Base-by-base conservation (phyloP, 768 basidiomycete species). In the Paxillus ammoniavirescens region DNA sequence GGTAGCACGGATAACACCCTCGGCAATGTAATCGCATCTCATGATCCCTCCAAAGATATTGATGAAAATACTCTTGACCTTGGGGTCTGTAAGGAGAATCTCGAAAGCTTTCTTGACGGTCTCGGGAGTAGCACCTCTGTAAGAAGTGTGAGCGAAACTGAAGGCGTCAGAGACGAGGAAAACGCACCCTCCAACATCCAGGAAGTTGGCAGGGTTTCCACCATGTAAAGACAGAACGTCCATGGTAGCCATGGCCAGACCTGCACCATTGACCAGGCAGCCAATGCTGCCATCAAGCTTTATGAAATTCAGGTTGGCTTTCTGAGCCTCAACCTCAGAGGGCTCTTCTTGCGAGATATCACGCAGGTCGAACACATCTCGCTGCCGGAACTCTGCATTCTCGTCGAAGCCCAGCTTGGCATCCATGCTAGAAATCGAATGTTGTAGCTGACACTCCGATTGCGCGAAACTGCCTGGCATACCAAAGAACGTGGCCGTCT, bases 341-440 rank as follows among this genome's bases (percentile, higher is more conserved):
- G 94, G 83, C 65, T 98, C 94, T 72, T 99, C 97, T 72, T 99
- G 97, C 1, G 92, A 83, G 52, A 89, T 81, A 67, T 99, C 97
- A 50, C 97, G 86, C 50, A 99, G 80, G 50, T 74, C 79, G 68
- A 96, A 97, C 56, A 98, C 70, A 61, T 96, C 93, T 65, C 84
- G 73, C 68, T 99, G 97, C 56, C 97, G 89, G 83, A 99, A 99
- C 67, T 94, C 93, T 36, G 97, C 97, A 67, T 99, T 98, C 70
- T 99, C 97, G 65, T 99, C 97, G 64, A 99, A 99, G n/a, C 94
- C 93, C 57, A 98, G 93, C 73, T 99, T 99, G 70, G 97, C 97
- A 72, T 99, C 97, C 97, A 99, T 98, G 77, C 95, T 96, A 60
- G 12, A 56, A 43, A 53, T 33, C 45, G 21, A 47, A 35, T 35